A percentile compares a stretch with the other conserved stretches of the same genome.
phyloP scores from a whole-genome alignment of 176 grass and related monocot genomes.

The Puya raimondii region DNA sequence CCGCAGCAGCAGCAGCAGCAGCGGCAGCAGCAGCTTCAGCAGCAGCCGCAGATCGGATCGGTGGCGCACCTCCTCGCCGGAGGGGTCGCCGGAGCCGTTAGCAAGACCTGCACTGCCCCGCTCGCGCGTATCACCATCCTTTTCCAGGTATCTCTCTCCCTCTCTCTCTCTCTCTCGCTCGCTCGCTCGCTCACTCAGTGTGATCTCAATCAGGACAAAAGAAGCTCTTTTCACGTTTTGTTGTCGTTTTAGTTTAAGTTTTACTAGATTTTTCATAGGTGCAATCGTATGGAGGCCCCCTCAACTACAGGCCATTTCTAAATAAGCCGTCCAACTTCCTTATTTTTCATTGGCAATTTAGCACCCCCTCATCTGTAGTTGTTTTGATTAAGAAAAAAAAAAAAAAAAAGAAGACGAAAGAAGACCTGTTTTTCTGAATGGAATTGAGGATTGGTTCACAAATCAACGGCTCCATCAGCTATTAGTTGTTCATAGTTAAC shows the following conservation, averaged over 20 bases:
- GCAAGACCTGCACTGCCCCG: conserved; percentile 97
- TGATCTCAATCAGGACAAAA: neutral
- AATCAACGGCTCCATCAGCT: too few relatives aligned
- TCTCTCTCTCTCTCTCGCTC: neutral
- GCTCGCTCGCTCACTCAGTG: neutral
- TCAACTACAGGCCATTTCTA: too few relatives aligned
- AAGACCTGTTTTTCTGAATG: too few relatives aligned
- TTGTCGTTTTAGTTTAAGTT: neutral
- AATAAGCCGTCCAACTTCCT: too few relatives aligned
- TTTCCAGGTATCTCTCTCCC: conserved; percentile 44
- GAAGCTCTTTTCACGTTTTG: neutral
- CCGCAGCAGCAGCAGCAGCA: conserved; percentile 19
- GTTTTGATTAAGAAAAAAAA: too few relatives aligned
- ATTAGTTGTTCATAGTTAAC: too few relatives aligned
- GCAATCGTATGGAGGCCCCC: too few relatives aligned
- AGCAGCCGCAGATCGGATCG: conserved; percentile 57
- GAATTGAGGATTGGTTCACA: too few relatives aligned
- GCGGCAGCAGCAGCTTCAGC: conserved; percentile 18
- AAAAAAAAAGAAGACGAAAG: too few relatives aligned
- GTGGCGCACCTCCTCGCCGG: conserved; percentile 65
- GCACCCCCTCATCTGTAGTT: too few relatives aligned
- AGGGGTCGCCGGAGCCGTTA: conserved; percentile 76
- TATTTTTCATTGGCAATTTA: too few relatives aligned
- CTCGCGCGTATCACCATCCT: conserved; percentile 92
- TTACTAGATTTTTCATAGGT: too few relatives aligned